Conservation (phyloP, 441 rosid genomes). For the Flueggea neowawraea region DNA sequence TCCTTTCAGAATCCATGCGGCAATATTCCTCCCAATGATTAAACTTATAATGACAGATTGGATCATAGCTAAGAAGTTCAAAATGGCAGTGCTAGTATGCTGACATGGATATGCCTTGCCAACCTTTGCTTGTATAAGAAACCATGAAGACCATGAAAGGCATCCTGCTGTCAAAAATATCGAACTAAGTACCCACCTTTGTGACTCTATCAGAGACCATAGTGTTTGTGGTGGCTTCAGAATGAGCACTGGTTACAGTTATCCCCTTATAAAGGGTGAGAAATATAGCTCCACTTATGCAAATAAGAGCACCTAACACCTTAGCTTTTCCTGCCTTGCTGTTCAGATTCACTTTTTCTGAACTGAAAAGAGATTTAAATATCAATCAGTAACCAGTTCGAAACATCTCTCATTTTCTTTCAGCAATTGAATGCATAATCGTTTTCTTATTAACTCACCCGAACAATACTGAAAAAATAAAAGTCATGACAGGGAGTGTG, state of each 20-base stretch:
- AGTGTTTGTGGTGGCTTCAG: neutral
- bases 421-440: neutral
- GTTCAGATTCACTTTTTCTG: conserved; percentile 40
- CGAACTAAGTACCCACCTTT: conserved; percentile 47
- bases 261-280: conserved; percentile 49
- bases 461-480: conserved; percentile 50
- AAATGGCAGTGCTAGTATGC: conserved; percentile 55
- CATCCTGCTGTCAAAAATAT: conserved; percentile 40
- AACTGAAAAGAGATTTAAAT: conserved; percentile 23
- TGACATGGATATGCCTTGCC: conserved; percentile 50
- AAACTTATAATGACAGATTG: conserved; percentile 47
- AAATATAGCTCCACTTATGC: conserved; percentile 45
- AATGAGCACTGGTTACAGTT: conserved; percentile 22
- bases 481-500: conserved; percentile 62
- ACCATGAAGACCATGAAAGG: conserved; percentile 63
- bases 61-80: conserved; percentile 54
- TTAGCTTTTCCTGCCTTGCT: conserved; percentile 48
- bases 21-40: conserved; percentile 25
- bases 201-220: conserved; percentile 13
- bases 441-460: conserved; percentile 30
- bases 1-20: conserved; percentile 47
- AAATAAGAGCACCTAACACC: conserved; percentile 44
- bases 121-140: conserved; percentile 47
- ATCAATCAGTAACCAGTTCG: neutral
- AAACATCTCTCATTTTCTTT: neutral